These are phyloP conservation scores for Penicillium sp. DNA, from an alignment of 2,329 filamentous ascomycete genomes.

Conservation along the genomic window DNA sequence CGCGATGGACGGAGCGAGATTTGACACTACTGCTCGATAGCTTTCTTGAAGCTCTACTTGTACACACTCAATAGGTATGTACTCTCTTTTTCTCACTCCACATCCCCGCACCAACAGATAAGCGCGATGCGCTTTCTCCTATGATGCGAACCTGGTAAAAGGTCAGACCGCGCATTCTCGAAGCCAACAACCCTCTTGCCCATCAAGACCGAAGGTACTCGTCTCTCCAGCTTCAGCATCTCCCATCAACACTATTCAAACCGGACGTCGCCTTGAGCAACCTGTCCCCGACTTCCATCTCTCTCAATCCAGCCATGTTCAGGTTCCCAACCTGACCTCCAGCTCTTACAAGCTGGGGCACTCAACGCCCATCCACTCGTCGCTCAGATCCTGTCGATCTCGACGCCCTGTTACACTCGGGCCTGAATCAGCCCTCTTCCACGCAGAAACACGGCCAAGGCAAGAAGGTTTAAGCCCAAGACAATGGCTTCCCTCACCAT, in stretches of 20 bases:
- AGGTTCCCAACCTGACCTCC: slow-evolving; percentile 2
- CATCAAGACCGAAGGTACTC: slow-evolving; percentile 31
- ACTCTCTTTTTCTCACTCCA: background rate
- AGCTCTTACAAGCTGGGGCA: background rate
- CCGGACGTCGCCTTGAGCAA: background rate
- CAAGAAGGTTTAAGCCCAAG: slow-evolving; percentile 32
- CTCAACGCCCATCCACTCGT: slow-evolving; percentile 6
- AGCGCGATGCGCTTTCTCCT: slow-evolving; percentile 34
- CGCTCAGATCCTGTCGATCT: background rate
- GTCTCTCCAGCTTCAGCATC: background rate
- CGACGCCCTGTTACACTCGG: background rate
- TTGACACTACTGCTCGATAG: background rate
- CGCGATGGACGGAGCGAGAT: background rate
- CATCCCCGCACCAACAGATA: background rate
- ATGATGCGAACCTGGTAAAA: slow-evolving; percentile 53
- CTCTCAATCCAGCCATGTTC: slow-evolving; percentile 1
- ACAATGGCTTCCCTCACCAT: slow-evolving; percentile 23
- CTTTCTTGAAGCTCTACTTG: background rate
- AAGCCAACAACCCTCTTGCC: slow-evolving; percentile 11
- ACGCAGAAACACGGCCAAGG: slow-evolving; percentile 35
- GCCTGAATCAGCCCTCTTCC: slow-evolving; percentile 8
- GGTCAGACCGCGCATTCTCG: slow-evolving; percentile 44
- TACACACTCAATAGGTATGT: slow-evolving; percentile 1
- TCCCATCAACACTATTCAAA: background rate
- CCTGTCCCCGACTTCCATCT: slow-evolving; percentile 1